Base-by-base conservation (phyloP, 495 filamentous ascomycete genomes). In the Penicillium longicatenatum region DNA sequence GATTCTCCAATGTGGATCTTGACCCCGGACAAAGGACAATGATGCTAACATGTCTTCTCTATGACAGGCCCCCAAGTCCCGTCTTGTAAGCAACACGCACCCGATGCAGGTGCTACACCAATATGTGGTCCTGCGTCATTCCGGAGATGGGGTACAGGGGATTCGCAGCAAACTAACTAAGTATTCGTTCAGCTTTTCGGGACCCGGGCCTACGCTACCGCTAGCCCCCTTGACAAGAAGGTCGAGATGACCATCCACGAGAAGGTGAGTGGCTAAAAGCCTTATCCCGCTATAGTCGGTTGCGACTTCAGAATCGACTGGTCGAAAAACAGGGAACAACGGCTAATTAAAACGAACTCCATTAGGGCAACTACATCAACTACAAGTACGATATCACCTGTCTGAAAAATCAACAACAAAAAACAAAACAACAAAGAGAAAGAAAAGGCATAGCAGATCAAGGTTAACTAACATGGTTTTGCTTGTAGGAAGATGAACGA, bases 401-500 rank as follows among this genome's bases (percentile, higher is more conserved):
- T 11, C 22, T 17, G 39, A 30, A 37, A 30, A n/a, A n/a, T n/a
- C n/a, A n/a, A 37, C 16, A 4, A 11, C 3, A 22, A 26, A 16
- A 48, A 37, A 4, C 20, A 50, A 42, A 50, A 16, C 24, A 41
- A 16, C 35, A 21, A 50, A 29, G n/a, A n/a, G n/a, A n/a, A n/a
- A n/a, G n/a, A n/a, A n/a, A n/a, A 24, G 16, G 9, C 31, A 37
- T 14, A 14, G 20, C 12, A 33, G 20, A 52, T 58, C 50, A 29
- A 57, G 46, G 21, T 49, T 33, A 49, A 59, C 73, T 80, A 70
- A 81, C 62, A 64, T 68, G 63, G 50, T 41, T 64, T 37, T 22
- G 45, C 48, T 75, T 82, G 81, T 74, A 92, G 89, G 86, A 97
- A 97, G 84, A 97, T 98, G 93, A 90, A 88, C 65, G 91, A 98